phyloP scores from a whole-genome alignment of 148 eudicot genomes.

The Tetragonia tetragonoides region DNA sequence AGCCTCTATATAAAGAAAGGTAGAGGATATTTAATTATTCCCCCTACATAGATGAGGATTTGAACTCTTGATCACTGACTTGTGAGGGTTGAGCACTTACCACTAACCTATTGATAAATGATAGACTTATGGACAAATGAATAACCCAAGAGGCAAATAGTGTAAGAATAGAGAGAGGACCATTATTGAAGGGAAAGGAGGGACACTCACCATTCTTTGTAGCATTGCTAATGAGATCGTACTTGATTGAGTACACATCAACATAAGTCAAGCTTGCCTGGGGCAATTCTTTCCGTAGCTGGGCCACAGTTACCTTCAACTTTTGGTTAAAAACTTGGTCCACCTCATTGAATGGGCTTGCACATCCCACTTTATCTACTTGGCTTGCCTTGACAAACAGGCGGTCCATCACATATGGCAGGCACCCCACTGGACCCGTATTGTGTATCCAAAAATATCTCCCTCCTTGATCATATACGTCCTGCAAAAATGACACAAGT shows the following conservation, averaged over 20 bases:
- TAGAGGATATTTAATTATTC: no score
- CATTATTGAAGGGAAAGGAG: not conserved
- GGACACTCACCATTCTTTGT: conserved; percentile 41
- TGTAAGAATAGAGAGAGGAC: not conserved
- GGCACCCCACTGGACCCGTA: conserved; percentile 87
- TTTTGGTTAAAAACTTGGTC: conserved; percentile 61
- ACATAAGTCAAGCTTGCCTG: conserved; percentile 70
- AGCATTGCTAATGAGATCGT: conserved; percentile 60
- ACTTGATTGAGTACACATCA: conserved; percentile 70
- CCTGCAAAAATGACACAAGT: conserved; percentile 16
- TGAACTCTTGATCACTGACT: no score
- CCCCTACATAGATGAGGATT: no score
- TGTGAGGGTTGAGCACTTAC: no score
- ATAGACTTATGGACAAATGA: no score
- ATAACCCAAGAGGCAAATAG: no score
- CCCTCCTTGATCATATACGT: conserved; percentile 61
- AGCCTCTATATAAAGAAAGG: no score
- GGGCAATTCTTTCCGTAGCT: conserved; percentile 51
- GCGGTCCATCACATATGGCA: conserved; percentile 65
- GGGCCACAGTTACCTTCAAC: conserved; percentile 51
- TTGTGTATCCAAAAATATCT: conserved; percentile 94
- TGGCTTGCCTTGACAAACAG: conserved; percentile 47
- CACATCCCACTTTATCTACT: conserved; percentile 65
- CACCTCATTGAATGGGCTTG: conserved; percentile 54
- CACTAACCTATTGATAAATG: no score